Percentiles rank a stretch among this genome's conserved stretches.
Conservation (phyloP, 1,139 yeast genomes). For the Yamadazyma spencermartinsiae region DNA sequence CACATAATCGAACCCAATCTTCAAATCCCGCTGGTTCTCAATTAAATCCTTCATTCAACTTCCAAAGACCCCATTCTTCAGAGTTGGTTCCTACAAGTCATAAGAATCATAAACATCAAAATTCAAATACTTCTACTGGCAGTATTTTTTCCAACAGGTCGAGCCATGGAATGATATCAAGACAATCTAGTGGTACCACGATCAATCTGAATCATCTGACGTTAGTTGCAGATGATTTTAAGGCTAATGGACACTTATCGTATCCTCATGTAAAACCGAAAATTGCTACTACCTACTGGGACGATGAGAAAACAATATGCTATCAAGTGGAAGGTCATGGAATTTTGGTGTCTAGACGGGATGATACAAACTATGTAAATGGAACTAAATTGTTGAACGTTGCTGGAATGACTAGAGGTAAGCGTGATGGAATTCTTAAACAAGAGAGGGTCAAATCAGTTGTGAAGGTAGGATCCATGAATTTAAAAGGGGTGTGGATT, state of each 20-base stretch:
- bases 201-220: not conserved
- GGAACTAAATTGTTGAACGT: constrained; percentile 76
- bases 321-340: constrained; percentile 51
- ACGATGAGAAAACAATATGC: constrained; percentile 47
- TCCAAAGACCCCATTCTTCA: not conserved
- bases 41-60: not conserved
- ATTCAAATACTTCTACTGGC: constrained; percentile 15
- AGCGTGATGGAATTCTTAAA: constrained; percentile 83
- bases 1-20: not conserved
- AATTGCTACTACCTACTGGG: constrained; percentile 50
- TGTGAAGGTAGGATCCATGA: constrained; percentile 54
- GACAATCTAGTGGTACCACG: constrained; percentile 8
- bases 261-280: constrained; percentile 29
- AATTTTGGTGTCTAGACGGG: constrained; percentile 49
- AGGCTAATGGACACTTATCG: constrained; percentile 3
- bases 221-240: constrained; percentile 9
- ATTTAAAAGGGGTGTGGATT: constrained; percentile 58
- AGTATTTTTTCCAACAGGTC: constrained; percentile 20
- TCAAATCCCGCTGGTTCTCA: not conserved
- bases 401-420: constrained; percentile 94
- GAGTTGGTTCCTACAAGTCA: constrained; percentile 2
- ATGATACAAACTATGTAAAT: constrained; percentile 52
- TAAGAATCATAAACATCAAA: constrained; percentile 10
- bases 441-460: constrained; percentile 46
- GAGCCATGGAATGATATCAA: constrained; percentile 4